Conservation (phyloP, 257 asterid genomes). For the Solanum microdontum region DNA sequence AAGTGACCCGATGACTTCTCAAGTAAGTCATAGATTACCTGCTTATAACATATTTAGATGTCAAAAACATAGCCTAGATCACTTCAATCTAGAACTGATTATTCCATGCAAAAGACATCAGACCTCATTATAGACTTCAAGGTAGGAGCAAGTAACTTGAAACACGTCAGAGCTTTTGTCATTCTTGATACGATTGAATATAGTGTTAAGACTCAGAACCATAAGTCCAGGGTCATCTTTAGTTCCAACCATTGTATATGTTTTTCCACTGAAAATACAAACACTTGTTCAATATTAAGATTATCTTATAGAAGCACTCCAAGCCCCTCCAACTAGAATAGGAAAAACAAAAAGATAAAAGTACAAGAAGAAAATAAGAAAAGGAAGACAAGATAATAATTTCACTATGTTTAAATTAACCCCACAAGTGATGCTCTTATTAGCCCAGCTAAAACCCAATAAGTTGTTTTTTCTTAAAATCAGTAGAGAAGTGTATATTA, state of each 20-base stretch:
- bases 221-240: slow-evolving; percentile 89
- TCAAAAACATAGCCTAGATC: background rate
- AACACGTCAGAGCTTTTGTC: slow-evolving; percentile 58
- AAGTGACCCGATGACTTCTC: slow-evolving; percentile 88
- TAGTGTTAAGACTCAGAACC: slow-evolving; percentile 89
- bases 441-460: background rate
- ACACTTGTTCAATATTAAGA: background rate
- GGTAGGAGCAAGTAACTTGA: slow-evolving; percentile 84
- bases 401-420: background rate
- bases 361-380: background rate
- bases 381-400: background rate
- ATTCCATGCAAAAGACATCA: slow-evolving; percentile 7
- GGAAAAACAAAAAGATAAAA: background rate
- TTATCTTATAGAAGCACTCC: background rate
- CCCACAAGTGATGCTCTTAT: background rate
- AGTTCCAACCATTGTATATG: slow-evolving; percentile 95
- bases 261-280: slow-evolving; percentile 62
- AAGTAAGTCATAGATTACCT: slow-evolving; percentile 92
- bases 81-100: background rate
- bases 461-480: background rate
- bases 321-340: background rate
- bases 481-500: background rate
- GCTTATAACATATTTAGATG: slow-evolving; percentile 17
- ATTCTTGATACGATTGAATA: slow-evolving; percentile 64
- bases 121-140: slow-evolving; percentile 97